A percentile compares a stretch with the other conserved stretches of the same genome.
Evolutionary conservation across 2,329 filamentous ascomycete species (phyloP).

Genomic region (Epichloe glyceriae): DNA sequence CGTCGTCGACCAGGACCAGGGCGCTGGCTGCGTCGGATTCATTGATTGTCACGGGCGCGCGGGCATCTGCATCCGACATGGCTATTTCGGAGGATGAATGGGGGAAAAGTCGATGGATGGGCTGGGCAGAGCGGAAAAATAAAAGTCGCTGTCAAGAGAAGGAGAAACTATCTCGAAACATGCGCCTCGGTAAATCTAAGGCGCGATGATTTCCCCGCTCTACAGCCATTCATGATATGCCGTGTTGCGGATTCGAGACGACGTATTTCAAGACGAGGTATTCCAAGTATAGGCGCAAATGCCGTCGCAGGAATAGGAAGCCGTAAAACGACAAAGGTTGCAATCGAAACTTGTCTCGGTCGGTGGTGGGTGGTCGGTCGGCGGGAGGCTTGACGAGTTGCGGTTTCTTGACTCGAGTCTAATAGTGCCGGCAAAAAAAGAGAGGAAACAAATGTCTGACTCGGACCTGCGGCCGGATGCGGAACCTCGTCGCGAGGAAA

Average conservation of each 20-base stretch:
- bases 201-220: not conserved
- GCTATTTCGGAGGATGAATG: not conserved
- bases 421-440: not conserved
- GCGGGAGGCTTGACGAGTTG: not conserved
- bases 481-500: not conserved
- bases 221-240: constrained; percentile 6
- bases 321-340: too few relatives aligned
- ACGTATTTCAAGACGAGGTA: not conserved
- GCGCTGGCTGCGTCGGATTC: constrained; percentile 2
- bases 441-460: not conserved
- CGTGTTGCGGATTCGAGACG: not conserved
- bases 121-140: not conserved
- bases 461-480: not conserved
- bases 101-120: not conserved
- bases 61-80: constrained; percentile 1
- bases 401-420: not conserved
- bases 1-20: constrained; percentile 7
- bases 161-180: constrained; percentile 1
- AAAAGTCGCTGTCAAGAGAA: constrained; percentile 1
- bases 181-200: constrained; percentile 2
- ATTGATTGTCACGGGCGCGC: not conserved
- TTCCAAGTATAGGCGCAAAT: too few relatives aligned
- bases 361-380: too few relatives aligned
- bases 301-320: too few relatives aligned
- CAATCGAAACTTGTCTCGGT: too few relatives aligned